Conservation (phyloP, 305 asterid genomes). For the Fraxinus latifolia region DNA sequence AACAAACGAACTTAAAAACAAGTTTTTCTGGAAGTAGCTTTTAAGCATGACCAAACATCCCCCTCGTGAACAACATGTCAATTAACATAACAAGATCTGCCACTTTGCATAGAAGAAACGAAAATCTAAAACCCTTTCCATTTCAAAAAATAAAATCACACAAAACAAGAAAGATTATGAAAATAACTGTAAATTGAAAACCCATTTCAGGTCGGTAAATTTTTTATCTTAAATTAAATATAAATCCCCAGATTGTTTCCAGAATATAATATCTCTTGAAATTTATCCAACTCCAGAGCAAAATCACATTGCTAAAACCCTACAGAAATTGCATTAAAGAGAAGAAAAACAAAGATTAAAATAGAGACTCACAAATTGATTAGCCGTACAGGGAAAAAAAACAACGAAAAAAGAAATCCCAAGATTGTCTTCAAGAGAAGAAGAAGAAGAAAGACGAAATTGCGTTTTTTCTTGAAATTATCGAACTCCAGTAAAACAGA, state of each 20-base stretch:
- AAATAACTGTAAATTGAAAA: constrained; percentile 14
- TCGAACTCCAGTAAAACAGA: constrained; percentile 5
- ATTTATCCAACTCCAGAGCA: not conserved
- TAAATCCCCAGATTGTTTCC: constrained; percentile 18
- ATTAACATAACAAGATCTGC: constrained; percentile 14
- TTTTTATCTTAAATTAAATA: not conserved
- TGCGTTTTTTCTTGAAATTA: constrained; percentile 18
- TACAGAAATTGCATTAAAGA: not conserved
- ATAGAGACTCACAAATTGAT: not conserved
- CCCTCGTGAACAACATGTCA: not conserved
- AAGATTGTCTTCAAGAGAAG: not conserved
- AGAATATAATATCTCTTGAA: not conserved
- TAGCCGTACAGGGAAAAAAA: not conserved
- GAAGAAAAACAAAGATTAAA: not conserved
- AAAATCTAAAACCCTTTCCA: not conserved
- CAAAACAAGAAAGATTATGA: not conserved
- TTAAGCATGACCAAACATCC: not conserved
- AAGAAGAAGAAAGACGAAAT: not conserved
- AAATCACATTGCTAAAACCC: not conserved
- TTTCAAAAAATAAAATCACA: not conserved
- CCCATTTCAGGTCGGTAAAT: constrained; percentile 16
- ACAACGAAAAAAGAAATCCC: not conserved
- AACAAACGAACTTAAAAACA: not conserved
- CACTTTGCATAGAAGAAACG: not conserved
- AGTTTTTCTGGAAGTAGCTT: not conserved